A percentile compares a stretch with the other conserved stretches of the same genome.
Conservation (phyloP, 2,329 filamentous ascomycete genomes). For the Pestalotiopsis fici region DNA sequence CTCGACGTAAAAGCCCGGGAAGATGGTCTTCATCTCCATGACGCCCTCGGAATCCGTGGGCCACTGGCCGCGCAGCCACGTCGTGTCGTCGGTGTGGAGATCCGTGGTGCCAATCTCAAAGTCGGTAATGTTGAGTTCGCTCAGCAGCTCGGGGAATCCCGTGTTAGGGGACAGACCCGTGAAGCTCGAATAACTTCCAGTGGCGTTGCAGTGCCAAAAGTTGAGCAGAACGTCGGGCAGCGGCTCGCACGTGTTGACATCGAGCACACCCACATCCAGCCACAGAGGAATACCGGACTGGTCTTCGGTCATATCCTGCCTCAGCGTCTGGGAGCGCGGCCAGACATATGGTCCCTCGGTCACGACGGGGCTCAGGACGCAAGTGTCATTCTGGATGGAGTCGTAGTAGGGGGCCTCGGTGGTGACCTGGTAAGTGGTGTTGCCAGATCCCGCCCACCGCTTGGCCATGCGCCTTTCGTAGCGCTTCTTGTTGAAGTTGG, state of each 20-base stretch:
- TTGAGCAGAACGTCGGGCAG: conserved; percentile 36
- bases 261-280: conserved; percentile 46
- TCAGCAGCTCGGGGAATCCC: conserved; percentile 25
- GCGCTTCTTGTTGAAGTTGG: conserved; percentile 20
- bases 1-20: conserved; percentile 22
- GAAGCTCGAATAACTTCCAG: conserved; percentile 41
- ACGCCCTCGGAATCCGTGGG: conserved; percentile 26
- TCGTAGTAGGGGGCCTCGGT: conserved; percentile 24
- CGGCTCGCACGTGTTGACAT: conserved; percentile 44
- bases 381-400: conserved; percentile 42
- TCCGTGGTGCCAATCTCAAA: conserved; percentile 11
- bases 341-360: conserved; percentile 47
- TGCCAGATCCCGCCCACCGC: conserved; percentile 3
- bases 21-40: conserved; percentile 24
- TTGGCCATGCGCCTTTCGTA: conserved; percentile 14
- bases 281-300: conserved; percentile 39
- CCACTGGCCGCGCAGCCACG: conserved; percentile 27
- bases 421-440: conserved; percentile 21
- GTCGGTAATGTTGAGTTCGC: conserved; percentile 26
- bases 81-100: conserved; percentile 29
- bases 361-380: conserved; percentile 40
- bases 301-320: conserved; percentile 39
- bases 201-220: conserved; percentile 48
- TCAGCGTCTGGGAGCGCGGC: conserved; percentile 38
- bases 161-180: conserved; percentile 29